Evolutionary conservation across 257 asterid genomes (phyloP), one percentile per base, ranked within the genome.

Genomic region (Rhazya stricta): DNA sequence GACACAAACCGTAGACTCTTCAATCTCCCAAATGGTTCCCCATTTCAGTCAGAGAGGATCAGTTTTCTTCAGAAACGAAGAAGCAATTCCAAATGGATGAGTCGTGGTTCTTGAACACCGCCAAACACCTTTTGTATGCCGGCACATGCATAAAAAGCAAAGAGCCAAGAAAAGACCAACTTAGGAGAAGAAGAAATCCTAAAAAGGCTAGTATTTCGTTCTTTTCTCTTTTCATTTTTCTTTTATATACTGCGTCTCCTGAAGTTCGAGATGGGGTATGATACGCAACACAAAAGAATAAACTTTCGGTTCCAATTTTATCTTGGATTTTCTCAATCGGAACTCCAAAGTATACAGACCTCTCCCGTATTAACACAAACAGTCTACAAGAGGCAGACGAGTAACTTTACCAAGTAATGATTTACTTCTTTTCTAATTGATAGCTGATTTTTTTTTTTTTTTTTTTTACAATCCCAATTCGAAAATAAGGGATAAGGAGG

Each of bases 401-500:
- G 0, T 2, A 16, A 18, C 6, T 10, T 67, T 42, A 8, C 71
- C 18, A 37, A 50, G n/a, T 51, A 16, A 53, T 66, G 25, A 1
- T 48, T 67, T 25, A 12, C 15, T 76, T 36, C 18, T 73, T 71
- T 37, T 70, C 16, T n/a, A 71, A 34, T 32, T 54, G 36, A 65
- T 39, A 16, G 3, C 41, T 62, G n/a, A 41, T 19, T 30, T 74
- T 36, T 11, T 46, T 23, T 15, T 9, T 36, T 36, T 76, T 50
- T 11, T 72, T 19, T 41, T 67, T 23, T 60, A 65, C 58, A 72
- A 69, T 83, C 78, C 88, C 81, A 65, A 48, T 76, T 61, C 41
- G 74, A 83, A 82, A 76, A 84, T 79, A 80, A 78, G 80, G 83
- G 85, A 76, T 82, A 77, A 78, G 78, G 74, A 72, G 43, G 60